A percentile compares a stretch with the other conserved stretches of the same genome.
phyloP scores from a whole-genome alignment of 2,329 filamentous ascomycete species.

The Phyllosticta citribraziliensis region DNA sequence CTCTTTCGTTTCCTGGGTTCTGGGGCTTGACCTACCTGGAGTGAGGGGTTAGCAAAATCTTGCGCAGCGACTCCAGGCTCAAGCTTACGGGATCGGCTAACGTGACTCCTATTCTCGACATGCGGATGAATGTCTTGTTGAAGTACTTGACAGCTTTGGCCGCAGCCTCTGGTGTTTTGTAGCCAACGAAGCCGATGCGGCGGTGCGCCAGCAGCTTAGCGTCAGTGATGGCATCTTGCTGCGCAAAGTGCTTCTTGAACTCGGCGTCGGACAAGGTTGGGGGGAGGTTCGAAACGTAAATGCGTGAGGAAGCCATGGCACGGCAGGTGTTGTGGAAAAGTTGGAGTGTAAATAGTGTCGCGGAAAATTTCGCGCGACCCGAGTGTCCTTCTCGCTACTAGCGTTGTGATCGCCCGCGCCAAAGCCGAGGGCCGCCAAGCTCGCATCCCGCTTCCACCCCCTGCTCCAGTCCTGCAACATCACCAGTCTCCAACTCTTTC shows the following conservation, averaged over 20 bases:
- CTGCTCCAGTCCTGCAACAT: background rate
- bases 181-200: slow-evolving; percentile 92
- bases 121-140: slow-evolving; percentile 88
- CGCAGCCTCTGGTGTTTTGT: slow-evolving; percentile 73
- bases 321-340: background rate
- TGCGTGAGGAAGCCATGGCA: slow-evolving; percentile 63
- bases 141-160: slow-evolving; percentile 84
- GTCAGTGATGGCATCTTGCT: slow-evolving; percentile 72
- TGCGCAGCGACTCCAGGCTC: background rate
- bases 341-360: slow-evolving; percentile 1
- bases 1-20: slow-evolving; percentile 4
- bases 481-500: background rate
- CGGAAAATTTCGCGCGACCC: background rate
- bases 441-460: background rate
- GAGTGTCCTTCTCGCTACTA: slow-evolving; percentile 1
- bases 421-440: background rate
- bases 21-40: slow-evolving; percentile 8
- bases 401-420: background rate
- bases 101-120: slow-evolving; percentile 89
- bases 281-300: slow-evolving; percentile 65
- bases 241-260: slow-evolving; percentile 80
- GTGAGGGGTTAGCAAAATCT: slow-evolving; percentile 1
- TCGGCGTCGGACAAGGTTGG: slow-evolving; percentile 76
- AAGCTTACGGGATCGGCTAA: slow-evolving; percentile 65
- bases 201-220: slow-evolving; percentile 82